phyloP scores from a whole-genome alignment of 768 basidiomycete genomes.

The Boletus bicolor region DNA sequence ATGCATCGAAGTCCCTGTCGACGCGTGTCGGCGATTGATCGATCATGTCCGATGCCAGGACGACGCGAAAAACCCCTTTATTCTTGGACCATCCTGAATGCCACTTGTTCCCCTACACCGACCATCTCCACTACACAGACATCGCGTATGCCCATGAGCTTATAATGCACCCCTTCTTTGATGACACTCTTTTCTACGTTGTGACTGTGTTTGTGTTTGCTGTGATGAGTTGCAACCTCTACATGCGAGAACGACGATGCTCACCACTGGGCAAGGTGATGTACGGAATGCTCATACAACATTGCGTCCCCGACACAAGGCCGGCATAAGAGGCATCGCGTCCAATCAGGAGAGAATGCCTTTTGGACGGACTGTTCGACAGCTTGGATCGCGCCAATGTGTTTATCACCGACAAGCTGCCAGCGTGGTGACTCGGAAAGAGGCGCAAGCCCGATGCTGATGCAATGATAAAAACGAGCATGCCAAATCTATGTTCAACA shows the following conservation, averaged over 20 bases:
- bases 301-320: conserved; percentile 5
- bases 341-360: neutral
- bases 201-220: conserved; percentile 4
- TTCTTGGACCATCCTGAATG: conserved; percentile 8
- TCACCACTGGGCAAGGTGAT: conserved; percentile 3
- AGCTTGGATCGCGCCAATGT: conserved; percentile 6
- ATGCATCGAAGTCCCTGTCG: neutral
- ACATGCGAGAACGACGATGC: neutral
- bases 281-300: neutral
- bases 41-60: neutral
- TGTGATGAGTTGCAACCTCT: neutral
- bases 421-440: conserved; percentile 6
- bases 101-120: neutral
- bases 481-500: conserved; percentile 8
- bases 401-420: conserved; percentile 8
- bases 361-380: conserved; percentile 1
- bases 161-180: conserved; percentile 3
- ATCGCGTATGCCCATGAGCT: neutral
- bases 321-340: conserved; percentile 9
- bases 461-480: conserved; percentile 6
- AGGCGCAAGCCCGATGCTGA: neutral
- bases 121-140: conserved; percentile 2
- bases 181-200: neutral
- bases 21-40: neutral
- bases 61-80: neutral